These are phyloP conservation scores for Coemansia sp. DNA, from an alignment of 192 early-diverging fungal species.

Conservation along the genomic window DNA sequence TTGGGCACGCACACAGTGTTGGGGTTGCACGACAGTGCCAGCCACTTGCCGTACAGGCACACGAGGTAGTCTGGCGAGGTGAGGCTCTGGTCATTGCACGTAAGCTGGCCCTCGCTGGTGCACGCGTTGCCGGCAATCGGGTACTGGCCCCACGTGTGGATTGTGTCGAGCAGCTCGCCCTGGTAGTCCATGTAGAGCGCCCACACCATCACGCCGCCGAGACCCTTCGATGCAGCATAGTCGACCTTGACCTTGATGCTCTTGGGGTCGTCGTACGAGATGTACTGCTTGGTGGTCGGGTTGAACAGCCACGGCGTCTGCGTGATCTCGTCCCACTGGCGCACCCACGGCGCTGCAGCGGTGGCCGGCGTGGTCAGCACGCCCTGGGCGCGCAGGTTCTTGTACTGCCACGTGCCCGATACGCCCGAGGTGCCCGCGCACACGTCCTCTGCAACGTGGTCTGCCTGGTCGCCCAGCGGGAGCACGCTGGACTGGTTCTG, in stretches of 20 bases:
- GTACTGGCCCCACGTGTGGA: slow-evolving; percentile 21
- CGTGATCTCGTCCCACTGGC: slow-evolving; percentile 60
- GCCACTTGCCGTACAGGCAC: slow-evolving; percentile 10
- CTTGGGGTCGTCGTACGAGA: slow-evolving; percentile 76
- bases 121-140: neutral
- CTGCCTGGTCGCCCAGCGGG: slow-evolving; percentile 54
- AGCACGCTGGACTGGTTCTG: slow-evolving; percentile 33
- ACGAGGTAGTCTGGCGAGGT: slow-evolving; percentile 11
- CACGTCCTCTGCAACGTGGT: slow-evolving; percentile 55
- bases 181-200: slow-evolving; percentile 46
- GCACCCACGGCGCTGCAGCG: slow-evolving; percentile 59
- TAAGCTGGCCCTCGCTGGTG: neutral
- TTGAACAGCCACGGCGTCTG: slow-evolving; percentile 63
- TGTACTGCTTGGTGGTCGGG: slow-evolving; percentile 55
- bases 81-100: neutral
- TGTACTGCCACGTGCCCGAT: slow-evolving; percentile 65
- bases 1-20: slow-evolving; percentile 10
- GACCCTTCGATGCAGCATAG: slow-evolving; percentile 49
- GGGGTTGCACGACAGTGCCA: slow-evolving; percentile 5
- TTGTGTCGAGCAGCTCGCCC: slow-evolving; percentile 56
- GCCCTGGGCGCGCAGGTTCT: slow-evolving; percentile 59
- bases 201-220: slow-evolving; percentile 67
- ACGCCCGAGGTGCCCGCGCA: slow-evolving; percentile 51
- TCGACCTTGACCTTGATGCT: slow-evolving; percentile 63
- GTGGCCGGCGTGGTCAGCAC: slow-evolving; percentile 44